Evolutionary conservation across 192 early-diverging fungal genomes (phyloP).

Genomic region (Coemansia sp.): DNA sequence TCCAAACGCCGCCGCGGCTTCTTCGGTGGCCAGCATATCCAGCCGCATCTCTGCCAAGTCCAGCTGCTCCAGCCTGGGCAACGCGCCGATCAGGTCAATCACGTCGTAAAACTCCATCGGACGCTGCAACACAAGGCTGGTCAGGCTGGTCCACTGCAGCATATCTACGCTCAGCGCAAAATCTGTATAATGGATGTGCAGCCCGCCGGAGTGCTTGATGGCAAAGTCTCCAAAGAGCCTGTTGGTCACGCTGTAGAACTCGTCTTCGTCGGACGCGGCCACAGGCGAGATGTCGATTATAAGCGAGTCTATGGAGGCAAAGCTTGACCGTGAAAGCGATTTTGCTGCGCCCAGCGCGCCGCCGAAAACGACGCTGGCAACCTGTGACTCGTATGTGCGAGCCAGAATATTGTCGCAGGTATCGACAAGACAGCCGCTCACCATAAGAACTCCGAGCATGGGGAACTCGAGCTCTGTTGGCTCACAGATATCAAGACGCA

Average conservation of each 20-base stretch:
- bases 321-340: background rate
- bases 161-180: background rate
- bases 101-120: conserved; percentile 1
- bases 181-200: background rate
- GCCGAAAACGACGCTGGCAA: background rate
- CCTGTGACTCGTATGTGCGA: background rate
- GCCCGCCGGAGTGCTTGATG: background rate
- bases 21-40: background rate
- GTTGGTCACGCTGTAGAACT: conserved; percentile 1
- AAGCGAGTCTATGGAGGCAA: background rate
- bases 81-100: background rate
- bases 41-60: background rate
- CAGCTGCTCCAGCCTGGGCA: background rate
- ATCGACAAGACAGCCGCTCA: background rate
- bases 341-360: background rate
- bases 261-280: background rate
- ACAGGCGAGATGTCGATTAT: background rate
- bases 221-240: background rate
- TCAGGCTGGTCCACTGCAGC: background rate
- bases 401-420: background rate
- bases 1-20: background rate
- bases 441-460: background rate
- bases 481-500: background rate
- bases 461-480: background rate
- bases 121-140: background rate